Evolutionary conservation across 441 rosid genomes (phyloP).

Genomic region (Adansonia madagascariensis): DNA sequence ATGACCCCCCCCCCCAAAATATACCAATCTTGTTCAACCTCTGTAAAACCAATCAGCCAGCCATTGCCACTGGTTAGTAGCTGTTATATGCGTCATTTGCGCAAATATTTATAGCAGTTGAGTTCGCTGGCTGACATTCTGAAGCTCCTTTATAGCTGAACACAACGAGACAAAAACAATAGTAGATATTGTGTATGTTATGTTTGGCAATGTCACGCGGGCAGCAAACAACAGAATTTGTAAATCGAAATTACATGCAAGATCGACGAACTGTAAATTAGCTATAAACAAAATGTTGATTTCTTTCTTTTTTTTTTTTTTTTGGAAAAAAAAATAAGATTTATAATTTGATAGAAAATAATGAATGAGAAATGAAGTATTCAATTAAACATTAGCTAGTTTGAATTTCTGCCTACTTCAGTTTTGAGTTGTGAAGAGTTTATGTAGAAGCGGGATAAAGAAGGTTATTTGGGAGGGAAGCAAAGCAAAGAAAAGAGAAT

Average conservation of each 20-base stretch:
- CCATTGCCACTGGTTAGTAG: slow-evolving; percentile 16
- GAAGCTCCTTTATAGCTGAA: slow-evolving; percentile 2
- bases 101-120: slow-evolving; percentile 19
- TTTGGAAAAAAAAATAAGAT: too few relatives aligned
- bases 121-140: slow-evolving; percentile 30
- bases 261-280: not conserved
- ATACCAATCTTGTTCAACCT: slow-evolving; percentile 24
- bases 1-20: slow-evolving; percentile 18
- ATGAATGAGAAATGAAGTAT: too few relatives aligned
- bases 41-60: slow-evolving; percentile 13
- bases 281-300: too few relatives aligned
- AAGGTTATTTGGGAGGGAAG: too few relatives aligned
- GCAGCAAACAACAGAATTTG: not conserved
- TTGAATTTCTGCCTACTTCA: too few relatives aligned
- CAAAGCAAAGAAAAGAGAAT: too few relatives aligned
- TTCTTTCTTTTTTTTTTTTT: too few relatives aligned
- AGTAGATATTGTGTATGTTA: not conserved
- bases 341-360: too few relatives aligned
- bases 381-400: too few relatives aligned
- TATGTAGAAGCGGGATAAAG: too few relatives aligned
- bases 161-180: not conserved
- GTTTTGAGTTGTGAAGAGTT: too few relatives aligned
- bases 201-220: not conserved
- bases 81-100: not conserved
- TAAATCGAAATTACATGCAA: not conserved